Percentiles rank a stretch among this genome's conserved stretches.
These are phyloP conservation scores for Pistacia atlantica DNA, from an alignment of 345 rosid genomes.

Conservation along the genomic window DNA sequence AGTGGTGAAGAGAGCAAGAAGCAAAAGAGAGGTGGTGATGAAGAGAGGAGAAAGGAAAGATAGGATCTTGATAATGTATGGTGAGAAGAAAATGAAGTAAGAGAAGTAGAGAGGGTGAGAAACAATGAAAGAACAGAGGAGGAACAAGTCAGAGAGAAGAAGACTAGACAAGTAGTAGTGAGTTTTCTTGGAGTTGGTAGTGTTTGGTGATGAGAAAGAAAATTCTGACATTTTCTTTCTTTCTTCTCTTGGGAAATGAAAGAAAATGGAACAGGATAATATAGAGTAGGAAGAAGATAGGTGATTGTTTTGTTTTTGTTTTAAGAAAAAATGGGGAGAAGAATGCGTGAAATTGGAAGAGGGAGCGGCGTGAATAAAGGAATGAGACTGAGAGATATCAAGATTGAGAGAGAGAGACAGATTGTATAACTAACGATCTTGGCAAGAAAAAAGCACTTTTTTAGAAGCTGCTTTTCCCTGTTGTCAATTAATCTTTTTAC, in stretches of 20 bases:
- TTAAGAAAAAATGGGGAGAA: conserved; percentile 17
- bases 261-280: background rate
- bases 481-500: background rate
- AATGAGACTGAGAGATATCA: conserved; percentile 1
- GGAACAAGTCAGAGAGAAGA: conserved; percentile 47
- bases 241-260: background rate
- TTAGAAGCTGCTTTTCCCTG: conserved; percentile 42
- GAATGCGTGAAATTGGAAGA: conserved; percentile 30
- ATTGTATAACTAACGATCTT: conserved; percentile 17
- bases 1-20: conserved; percentile 58
- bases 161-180: conserved; percentile 34
- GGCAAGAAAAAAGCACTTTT: conserved; percentile 33
- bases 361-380: conserved; percentile 70
- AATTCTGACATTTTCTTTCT: conserved; percentile 52
- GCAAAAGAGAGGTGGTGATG: conserved; percentile 69
- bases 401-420: conserved; percentile 7
- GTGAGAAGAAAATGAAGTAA: conserved; percentile 62
- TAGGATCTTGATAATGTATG: conserved; percentile 69
- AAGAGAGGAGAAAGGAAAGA: conserved; percentile 89
- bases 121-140: conserved; percentile 52
- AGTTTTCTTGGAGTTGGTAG: conserved; percentile 33
- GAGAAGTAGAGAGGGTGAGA: conserved; percentile 65
- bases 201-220: conserved; percentile 31
- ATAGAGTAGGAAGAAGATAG: conserved; percentile 15
- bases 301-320: conserved; percentile 23